These are phyloP conservation scores for Phytophthora meadii DNA, from an alignment of 352 stramenopile genomes.

Conservation along the genomic window DNA sequence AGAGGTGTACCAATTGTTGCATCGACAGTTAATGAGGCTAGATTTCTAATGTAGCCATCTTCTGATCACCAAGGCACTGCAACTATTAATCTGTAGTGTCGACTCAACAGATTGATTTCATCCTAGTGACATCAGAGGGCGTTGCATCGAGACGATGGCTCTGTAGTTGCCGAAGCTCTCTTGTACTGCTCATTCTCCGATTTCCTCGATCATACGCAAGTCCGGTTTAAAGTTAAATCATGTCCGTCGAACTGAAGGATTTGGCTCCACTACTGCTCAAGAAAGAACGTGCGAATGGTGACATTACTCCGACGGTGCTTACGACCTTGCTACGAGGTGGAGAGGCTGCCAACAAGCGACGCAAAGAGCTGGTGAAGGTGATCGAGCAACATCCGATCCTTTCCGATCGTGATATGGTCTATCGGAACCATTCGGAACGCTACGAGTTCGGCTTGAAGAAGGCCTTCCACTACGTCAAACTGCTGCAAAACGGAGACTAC, in stretches of 20 bases:
- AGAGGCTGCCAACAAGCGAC: conserved; percentile 16
- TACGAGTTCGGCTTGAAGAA: conserved; percentile 33
- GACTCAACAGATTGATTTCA: no score
- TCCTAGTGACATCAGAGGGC: not conserved
- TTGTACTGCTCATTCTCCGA: not conserved
- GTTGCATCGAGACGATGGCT: not conserved
- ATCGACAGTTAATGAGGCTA: not conserved
- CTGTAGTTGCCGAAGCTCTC: not conserved
- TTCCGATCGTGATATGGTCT: conserved; percentile 32
- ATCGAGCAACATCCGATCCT: conserved; percentile 28
- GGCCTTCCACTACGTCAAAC: conserved; percentile 26
- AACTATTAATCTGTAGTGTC: no score
- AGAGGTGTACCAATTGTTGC: conserved; percentile 2
- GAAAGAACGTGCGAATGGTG: conserved; percentile 23
- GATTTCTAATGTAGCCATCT: not conserved
- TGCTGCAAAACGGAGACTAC: conserved; percentile 15
- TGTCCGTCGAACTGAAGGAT: conserved; percentile 32
- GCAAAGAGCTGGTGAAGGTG: conserved; percentile 19
- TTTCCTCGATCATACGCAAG: not conserved
- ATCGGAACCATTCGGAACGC: conserved; percentile 31
- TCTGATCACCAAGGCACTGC: no score
- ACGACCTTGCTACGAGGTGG: conserved; percentile 17
- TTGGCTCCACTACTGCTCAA: conserved; percentile 27
- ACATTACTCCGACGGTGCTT: conserved; percentile 19
- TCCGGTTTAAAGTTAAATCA: not conserved